A percentile compares a stretch with the other conserved stretches of the same genome.
These are phyloP conservation scores for Dactylellina drechsleri DNA, from an alignment of 2,329 filamentous ascomycete species.

Conservation along the genomic window DNA sequence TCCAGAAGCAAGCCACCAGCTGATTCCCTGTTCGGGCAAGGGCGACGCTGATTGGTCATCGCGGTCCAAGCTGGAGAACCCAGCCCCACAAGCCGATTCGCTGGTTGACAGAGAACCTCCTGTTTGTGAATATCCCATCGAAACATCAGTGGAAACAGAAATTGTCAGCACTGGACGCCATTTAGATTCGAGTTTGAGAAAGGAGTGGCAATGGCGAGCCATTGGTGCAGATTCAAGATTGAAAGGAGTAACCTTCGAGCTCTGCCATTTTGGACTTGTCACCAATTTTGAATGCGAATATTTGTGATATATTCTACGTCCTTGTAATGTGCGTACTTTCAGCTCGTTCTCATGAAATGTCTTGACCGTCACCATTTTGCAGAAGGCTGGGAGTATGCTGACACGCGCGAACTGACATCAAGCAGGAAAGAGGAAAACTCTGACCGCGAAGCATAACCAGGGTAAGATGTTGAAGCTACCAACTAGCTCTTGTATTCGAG, in stretches of 20 bases:
- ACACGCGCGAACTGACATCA: not conserved
- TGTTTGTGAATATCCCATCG: slow-evolving; percentile 4
- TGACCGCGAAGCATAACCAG: not conserved
- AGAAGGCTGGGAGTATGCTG: not conserved
- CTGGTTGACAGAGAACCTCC: slow-evolving; percentile 14
- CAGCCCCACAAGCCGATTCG: slow-evolving; percentile 36
- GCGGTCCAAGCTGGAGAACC: not conserved
- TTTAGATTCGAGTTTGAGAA: not conserved
- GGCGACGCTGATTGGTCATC: slow-evolving; percentile 8
- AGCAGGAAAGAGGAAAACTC: slow-evolving; percentile 12
- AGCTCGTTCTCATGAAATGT: too few relatives aligned
- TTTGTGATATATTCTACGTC: too few relatives aligned
- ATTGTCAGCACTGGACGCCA: slow-evolving; percentile 32
- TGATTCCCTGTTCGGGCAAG: slow-evolving; percentile 27
- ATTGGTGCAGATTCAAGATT: slow-evolving; percentile 18
- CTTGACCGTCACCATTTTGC: too few relatives aligned
- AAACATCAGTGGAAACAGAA: slow-evolving; percentile 21
- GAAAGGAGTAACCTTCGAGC: not conserved
- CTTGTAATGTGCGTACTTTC: too few relatives aligned
- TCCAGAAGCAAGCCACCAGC: slow-evolving; percentile 8
- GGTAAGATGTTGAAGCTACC: slow-evolving; percentile 2
- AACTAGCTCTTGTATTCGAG: slow-evolving; percentile 4
- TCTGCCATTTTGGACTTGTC: not conserved
- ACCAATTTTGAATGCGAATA: too few relatives aligned
- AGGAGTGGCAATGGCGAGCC: not conserved